Percentiles rank a stretch among this genome's conserved stretches.
These are phyloP conservation scores for Singerocomus inundabilis DNA, from an alignment of 1,284 basidiomycete species.

Conservation along the genomic window DNA sequence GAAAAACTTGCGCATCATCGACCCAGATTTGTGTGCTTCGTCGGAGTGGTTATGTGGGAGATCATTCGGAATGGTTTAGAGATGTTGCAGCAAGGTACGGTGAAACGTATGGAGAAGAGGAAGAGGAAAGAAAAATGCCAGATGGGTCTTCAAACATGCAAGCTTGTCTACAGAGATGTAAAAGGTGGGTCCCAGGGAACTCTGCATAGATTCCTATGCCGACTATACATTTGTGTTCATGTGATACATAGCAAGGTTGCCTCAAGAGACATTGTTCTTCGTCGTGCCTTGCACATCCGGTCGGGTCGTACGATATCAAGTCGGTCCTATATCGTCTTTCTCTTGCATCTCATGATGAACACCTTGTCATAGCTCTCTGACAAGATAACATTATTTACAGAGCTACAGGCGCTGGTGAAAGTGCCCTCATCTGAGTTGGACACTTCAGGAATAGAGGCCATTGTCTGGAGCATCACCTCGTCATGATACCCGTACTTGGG, in stretches of 20 bases:
- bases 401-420: conserved; percentile 30
- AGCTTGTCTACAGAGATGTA: conserved; percentile 17
- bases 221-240: not conserved
- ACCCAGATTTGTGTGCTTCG: conserved; percentile 47
- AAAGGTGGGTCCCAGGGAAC: conserved; percentile 2
- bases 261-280: conserved; percentile 59
- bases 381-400: conserved; percentile 39
- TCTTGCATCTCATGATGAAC: not conserved
- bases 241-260: not conserved
- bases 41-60: conserved; percentile 52
- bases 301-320: conserved; percentile 61
- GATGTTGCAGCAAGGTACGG: not conserved
- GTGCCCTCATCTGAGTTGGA: conserved; percentile 9
- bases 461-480: not conserved
- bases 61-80: conserved; percentile 34
- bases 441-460: conserved; percentile 9
- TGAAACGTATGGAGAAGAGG: not conserved
- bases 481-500: not conserved
- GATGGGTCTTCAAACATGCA: conserved; percentile 28
- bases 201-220: not conserved
- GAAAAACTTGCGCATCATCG: conserved; percentile 37
- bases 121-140: conserved; percentile 5
- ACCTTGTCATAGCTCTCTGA: conserved; percentile 30
- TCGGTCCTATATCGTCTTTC: conserved; percentile 24
- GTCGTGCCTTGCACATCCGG: conserved; percentile 69